phyloP scores from a whole-genome alignment of 306 rosid genomes.

The Pueraria montana region DNA sequence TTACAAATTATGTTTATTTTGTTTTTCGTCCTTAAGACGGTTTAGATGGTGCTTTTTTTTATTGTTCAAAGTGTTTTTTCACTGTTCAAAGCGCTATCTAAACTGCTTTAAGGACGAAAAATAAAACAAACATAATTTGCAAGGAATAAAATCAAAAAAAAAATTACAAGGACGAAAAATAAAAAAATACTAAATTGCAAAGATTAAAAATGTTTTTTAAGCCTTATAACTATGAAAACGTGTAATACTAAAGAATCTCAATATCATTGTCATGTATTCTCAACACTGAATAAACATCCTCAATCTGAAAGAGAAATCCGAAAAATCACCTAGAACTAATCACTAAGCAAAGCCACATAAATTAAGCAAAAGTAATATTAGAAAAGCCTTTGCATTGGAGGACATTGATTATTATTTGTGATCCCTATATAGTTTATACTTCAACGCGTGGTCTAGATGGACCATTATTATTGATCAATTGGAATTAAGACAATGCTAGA shows the following conservation, averaged over 20 bases:
- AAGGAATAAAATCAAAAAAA: too few relatives aligned
- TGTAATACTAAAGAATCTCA: neutral
- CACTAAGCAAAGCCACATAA: neutral
- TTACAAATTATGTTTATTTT: too few relatives aligned
- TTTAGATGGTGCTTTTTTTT: too few relatives aligned
- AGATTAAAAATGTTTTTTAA: too few relatives aligned
- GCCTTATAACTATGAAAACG: too few relatives aligned
- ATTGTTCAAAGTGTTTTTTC: too few relatives aligned
- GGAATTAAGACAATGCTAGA: neutral
- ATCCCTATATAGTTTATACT: neutral
- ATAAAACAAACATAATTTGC: too few relatives aligned
- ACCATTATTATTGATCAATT: neutral
- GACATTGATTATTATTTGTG: constrained; percentile 4
- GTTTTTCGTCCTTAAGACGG: too few relatives aligned
- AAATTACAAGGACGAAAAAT: too few relatives aligned
- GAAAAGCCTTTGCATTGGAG: neutral
- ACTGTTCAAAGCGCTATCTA: too few relatives aligned
- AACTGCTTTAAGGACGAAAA: too few relatives aligned
- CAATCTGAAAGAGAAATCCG: neutral
- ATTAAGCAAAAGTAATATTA: neutral
- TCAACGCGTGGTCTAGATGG: neutral
- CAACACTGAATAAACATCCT: neutral
- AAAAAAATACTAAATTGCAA: too few relatives aligned
- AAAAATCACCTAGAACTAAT: neutral
- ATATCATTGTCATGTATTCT: neutral